Evolutionary conservation across 768 basidiomycete genomes (phyloP).

Genomic region (Daedaleopsis nitida): DNA sequence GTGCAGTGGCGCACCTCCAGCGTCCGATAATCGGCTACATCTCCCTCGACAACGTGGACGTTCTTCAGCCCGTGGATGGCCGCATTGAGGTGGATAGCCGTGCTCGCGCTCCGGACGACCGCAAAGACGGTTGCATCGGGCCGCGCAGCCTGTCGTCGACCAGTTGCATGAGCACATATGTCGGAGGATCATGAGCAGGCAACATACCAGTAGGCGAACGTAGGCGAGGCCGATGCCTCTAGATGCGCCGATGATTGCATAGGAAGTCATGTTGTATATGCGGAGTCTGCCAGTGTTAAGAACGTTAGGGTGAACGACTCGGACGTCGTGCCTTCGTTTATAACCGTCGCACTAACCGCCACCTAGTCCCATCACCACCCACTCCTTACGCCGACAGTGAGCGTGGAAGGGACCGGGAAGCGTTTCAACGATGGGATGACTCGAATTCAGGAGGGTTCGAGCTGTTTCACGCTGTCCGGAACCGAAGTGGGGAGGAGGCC

Average conservation of each 20-base stretch:
- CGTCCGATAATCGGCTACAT: slow-evolving; percentile 34
- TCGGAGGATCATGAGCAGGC: too few relatives aligned
- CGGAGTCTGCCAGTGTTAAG: background rate
- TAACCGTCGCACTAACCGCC: too few relatives aligned
- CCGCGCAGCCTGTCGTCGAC: slow-evolving; percentile 16
- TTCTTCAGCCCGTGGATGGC: slow-evolving; percentile 20
- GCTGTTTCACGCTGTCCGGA: too few relatives aligned
- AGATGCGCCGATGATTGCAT: slow-evolving; percentile 23
- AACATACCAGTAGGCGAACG: slow-evolving; percentile 22
- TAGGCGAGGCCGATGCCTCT: slow-evolving; percentile 24
- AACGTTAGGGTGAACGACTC: too few relatives aligned
- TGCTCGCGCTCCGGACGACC: slow-evolving; percentile 20
- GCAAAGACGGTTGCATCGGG: slow-evolving; percentile 24
- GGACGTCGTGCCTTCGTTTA: too few relatives aligned
- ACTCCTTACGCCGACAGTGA: too few relatives aligned
- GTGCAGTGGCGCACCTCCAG: slow-evolving; percentile 34
- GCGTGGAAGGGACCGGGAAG: too few relatives aligned
- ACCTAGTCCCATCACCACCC: too few relatives aligned
- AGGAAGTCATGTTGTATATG: slow-evolving; percentile 17
- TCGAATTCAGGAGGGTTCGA: too few relatives aligned
- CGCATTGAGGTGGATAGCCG: slow-evolving; percentile 10
- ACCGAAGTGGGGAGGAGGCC: too few relatives aligned
- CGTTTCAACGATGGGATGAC: too few relatives aligned
- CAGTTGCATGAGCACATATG: too few relatives aligned
- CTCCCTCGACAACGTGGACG: slow-evolving; percentile 38